These are phyloP conservation scores for Phlebiopsis flavidoalba DNA, from an alignment of 768 basidiomycete species.

Conservation along the genomic window DNA sequence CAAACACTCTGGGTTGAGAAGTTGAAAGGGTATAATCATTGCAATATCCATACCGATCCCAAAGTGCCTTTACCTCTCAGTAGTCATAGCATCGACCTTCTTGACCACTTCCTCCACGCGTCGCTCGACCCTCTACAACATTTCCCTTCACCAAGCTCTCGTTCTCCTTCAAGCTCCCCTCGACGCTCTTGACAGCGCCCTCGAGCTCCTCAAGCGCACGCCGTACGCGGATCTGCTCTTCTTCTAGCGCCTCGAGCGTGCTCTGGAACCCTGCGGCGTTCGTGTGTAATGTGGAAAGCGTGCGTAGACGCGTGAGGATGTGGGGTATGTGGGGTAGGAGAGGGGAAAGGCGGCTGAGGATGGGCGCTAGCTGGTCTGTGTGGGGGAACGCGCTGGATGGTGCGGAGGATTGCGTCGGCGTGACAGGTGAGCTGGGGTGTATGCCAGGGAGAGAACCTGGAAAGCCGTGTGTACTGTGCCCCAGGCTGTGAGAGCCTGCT, in stretches of 20 bases:
- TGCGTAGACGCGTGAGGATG: constrained; percentile 82
- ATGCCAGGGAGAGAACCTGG: neutral
- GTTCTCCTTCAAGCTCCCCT: constrained; percentile 74
- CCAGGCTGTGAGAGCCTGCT: constrained; percentile 12
- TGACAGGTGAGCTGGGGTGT: constrained; percentile 10
- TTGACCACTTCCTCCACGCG: constrained; percentile 44
- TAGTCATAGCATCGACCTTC: constrained; percentile 33
- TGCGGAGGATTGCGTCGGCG: constrained; percentile 3
- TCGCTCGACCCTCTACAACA: constrained; percentile 61
- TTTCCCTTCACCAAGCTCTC: constrained; percentile 66
- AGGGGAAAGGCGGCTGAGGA: constrained; percentile 66
- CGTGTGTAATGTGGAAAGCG: constrained; percentile 75
- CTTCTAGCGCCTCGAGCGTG: constrained; percentile 61
- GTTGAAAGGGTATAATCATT: neutral
- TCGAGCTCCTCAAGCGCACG: constrained; percentile 64
- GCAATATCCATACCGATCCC: neutral
- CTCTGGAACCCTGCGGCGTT: constrained; percentile 75
- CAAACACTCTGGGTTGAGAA: no score
- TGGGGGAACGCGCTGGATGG: constrained; percentile 12
- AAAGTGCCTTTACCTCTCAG: neutral
- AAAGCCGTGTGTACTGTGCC: neutral
- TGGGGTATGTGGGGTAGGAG: constrained; percentile 82
- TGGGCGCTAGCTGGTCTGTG: constrained; percentile 58
- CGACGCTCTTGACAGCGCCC: constrained; percentile 64
- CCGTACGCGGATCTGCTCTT: constrained; percentile 61